Percentiles rank a stretch among this genome's conserved stretches.
Evolutionary conservation across 257 asterid genomes (phyloP).

Genomic region (Gynochthodes officinalis): DNA sequence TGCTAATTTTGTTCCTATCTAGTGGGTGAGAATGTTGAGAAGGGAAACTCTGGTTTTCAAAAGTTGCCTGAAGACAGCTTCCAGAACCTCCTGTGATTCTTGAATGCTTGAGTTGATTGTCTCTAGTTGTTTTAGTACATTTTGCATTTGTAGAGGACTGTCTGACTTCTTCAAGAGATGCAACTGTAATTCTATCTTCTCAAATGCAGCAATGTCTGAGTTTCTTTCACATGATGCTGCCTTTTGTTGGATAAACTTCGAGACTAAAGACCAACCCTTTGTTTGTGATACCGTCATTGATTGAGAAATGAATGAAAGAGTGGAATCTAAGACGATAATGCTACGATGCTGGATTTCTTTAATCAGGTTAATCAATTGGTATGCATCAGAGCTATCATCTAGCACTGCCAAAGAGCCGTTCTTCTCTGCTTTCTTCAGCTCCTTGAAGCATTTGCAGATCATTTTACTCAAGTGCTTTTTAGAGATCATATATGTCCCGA

Average conservation of each 20-base stretch:
- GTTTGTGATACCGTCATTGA: conserved; percentile 8
- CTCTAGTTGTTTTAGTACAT: conserved; percentile 3
- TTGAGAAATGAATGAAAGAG: conserved; percentile 21
- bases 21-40: conserved; percentile 16
- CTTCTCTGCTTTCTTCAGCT: conserved; percentile 14
- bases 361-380: conserved; percentile 2
- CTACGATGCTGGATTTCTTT: conserved; percentile 26
- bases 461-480: conserved; percentile 22
- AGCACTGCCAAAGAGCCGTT: not conserved
- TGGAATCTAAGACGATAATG: conserved; percentile 15
- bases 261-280: conserved; percentile 29
- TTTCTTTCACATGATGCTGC: not conserved
- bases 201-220: not conserved
- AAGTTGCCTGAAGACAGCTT: conserved; percentile 16
- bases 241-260: conserved; percentile 22
- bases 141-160: not conserved
- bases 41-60: conserved; percentile 23
- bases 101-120: conserved; percentile 12
- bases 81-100: conserved; percentile 11
- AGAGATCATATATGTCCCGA: conserved; percentile 24
- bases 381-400: not conserved
- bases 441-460: conserved; percentile 29
- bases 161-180: conserved; percentile 2
- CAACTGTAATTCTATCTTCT: not conserved
- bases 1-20: not conserved